These are phyloP conservation scores for Globisporangium emineosum DNA, from an alignment of 352 stramenopile species.

Conservation along the genomic window DNA sequence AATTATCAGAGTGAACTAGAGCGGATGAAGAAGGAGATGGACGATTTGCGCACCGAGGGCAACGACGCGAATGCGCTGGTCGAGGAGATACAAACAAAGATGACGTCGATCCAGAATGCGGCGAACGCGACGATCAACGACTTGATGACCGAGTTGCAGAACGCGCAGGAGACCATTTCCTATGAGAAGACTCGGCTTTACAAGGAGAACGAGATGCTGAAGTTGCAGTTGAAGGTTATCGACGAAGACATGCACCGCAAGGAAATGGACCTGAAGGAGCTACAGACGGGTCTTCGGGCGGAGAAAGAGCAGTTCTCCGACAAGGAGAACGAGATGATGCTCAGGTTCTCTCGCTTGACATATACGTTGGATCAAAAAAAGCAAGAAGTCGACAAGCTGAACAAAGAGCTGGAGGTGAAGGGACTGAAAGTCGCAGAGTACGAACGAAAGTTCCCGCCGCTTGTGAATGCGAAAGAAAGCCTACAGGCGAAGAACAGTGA, in stretches of 20 bases:
- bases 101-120: slow-evolving; percentile 66
- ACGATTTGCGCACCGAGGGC: slow-evolving; percentile 37
- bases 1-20: slow-evolving; percentile 40
- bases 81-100: slow-evolving; percentile 64
- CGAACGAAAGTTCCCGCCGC: slow-evolving; percentile 55
- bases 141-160: slow-evolving; percentile 56
- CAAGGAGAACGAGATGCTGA: slow-evolving; percentile 48
- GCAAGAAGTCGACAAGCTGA: slow-evolving; percentile 51
- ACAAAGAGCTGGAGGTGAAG: slow-evolving; percentile 50
- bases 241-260: slow-evolving; percentile 49
- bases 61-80: slow-evolving; percentile 35
- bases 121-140: slow-evolving; percentile 82
- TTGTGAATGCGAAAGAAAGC: slow-evolving; percentile 48
- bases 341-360: slow-evolving; percentile 27
- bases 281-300: slow-evolving; percentile 20
- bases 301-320: slow-evolving; percentile 27
- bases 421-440: slow-evolving; percentile 42
- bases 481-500: slow-evolving; percentile 50
- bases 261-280: slow-evolving; percentile 38
- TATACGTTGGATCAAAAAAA: slow-evolving; percentile 52
- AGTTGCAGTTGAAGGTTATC: slow-evolving; percentile 32
- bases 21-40: slow-evolving; percentile 39
- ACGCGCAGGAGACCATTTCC: slow-evolving; percentile 47
- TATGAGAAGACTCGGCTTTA: slow-evolving; percentile 46
- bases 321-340: slow-evolving; percentile 33